These are phyloP conservation scores for Vigna radiata DNA, from an alignment of 306 rosid species.

Conservation along the genomic window DNA sequence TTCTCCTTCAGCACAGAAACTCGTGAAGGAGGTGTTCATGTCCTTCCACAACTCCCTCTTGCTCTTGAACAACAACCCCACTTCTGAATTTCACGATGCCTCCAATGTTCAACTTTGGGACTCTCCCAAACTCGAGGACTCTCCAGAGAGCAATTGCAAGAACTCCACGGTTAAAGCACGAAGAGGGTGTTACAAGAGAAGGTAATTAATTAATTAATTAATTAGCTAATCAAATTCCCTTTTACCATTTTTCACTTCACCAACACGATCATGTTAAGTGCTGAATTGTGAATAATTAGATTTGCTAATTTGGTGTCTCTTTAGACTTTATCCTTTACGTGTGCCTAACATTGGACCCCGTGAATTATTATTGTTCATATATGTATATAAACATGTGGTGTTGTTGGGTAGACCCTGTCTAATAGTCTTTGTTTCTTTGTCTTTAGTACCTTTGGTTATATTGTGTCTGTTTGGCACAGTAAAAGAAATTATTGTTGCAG, in stretches of 20 bases:
- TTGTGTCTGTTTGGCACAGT: not conserved
- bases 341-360: slow-evolving; percentile 41
- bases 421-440: not conserved
- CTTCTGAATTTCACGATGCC: slow-evolving; percentile 13
- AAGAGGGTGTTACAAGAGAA: slow-evolving; percentile 68
- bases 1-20: slow-evolving; percentile 27
- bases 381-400: slow-evolving; percentile 3
- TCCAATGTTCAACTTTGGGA: slow-evolving; percentile 23
- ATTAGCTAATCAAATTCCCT: not conserved
- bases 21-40: slow-evolving; percentile 45
- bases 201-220: slow-evolving; percentile 56
- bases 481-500: slow-evolving; percentile 1
- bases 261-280: not conserved
- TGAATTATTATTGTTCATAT: slow-evolving; percentile 46
- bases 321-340: not conserved
- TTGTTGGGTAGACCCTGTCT: not conserved
- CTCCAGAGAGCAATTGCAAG: slow-evolving; percentile 54
- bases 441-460: not conserved
- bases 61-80: slow-evolving; percentile 37
- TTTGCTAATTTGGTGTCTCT: not conserved
- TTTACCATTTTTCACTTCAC: not conserved
- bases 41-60: slow-evolving; percentile 54
- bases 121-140: slow-evolving; percentile 51
- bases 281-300: not conserved
- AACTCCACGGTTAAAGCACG: slow-evolving; percentile 47